Evolutionary conservation across 2,329 filamentous ascomycete species (phyloP).

Genomic region (Aspergillus cejpii): DNA sequence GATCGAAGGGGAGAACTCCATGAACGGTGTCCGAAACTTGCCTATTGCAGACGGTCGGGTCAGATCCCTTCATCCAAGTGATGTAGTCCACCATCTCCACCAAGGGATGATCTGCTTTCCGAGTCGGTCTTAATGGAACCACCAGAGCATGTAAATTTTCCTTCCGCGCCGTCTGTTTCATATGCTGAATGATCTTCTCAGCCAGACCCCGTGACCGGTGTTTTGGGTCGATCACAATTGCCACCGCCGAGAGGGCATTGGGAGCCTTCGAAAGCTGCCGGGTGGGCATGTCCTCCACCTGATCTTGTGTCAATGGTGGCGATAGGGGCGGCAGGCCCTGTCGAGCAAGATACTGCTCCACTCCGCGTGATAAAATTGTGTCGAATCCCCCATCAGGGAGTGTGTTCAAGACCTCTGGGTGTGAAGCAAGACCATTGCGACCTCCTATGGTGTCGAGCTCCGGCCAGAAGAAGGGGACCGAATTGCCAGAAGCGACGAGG

Average conservation of each 20-base stretch:
- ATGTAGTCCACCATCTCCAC: background rate
- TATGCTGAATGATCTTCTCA: background rate
- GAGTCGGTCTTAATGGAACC: background rate
- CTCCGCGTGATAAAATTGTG: constrained; percentile 1
- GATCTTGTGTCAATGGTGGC: background rate
- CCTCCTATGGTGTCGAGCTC: background rate
- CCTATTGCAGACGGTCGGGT: background rate
- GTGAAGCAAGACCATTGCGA: background rate
- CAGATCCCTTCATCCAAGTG: background rate
- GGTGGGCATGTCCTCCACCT: background rate
- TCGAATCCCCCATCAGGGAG: background rate
- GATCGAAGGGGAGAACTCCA: background rate
- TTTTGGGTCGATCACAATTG: background rate
- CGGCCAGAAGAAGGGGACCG: background rate
- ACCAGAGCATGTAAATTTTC: background rate
- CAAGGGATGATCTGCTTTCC: background rate
- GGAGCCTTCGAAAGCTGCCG: background rate
- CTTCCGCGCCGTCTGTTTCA: background rate
- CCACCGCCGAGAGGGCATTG: background rate
- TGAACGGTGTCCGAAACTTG: no score
- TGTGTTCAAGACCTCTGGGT: background rate
- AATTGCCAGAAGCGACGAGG: background rate
- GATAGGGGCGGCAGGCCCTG: background rate
- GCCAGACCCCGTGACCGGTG: background rate
- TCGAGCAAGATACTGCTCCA: background rate